Evolutionary conservation across 2,329 filamentous ascomycete species (phyloP).

Genomic region (Acrocalymma vagum): DNA sequence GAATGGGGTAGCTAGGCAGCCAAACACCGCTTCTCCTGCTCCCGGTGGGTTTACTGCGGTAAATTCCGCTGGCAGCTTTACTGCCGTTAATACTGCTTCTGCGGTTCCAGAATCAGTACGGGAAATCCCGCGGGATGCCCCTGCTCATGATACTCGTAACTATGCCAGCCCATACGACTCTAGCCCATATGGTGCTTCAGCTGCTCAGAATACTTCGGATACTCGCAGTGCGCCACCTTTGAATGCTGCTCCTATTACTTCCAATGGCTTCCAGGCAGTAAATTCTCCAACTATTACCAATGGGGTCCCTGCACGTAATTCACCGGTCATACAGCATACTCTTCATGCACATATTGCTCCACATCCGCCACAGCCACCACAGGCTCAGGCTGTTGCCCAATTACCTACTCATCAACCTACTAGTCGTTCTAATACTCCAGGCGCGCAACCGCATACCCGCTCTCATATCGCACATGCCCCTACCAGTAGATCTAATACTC

Average conservation of each 20-base stretch:
- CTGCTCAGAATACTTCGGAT: slow-evolving; percentile 18
- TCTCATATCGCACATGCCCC: slow-evolving; percentile 35
- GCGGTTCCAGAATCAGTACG: slow-evolving; percentile 17
- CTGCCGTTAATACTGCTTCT: slow-evolving; percentile 31
- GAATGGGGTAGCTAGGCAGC: slow-evolving; percentile 32
- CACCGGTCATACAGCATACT: slow-evolving; percentile 25
- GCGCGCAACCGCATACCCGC: slow-evolving; percentile 24
- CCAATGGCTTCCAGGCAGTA: slow-evolving; percentile 19
- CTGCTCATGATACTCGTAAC: slow-evolving; percentile 24
- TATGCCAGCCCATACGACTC: slow-evolving; percentile 43
- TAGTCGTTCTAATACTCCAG: slow-evolving; percentile 35
- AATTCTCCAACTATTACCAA: slow-evolving; percentile 22
- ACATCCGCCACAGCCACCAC: slow-evolving; percentile 21
- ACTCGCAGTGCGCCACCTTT: slow-evolving; percentile 22
- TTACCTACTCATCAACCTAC: slow-evolving; percentile 25
- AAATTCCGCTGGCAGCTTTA: slow-evolving; percentile 31
- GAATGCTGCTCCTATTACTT: slow-evolving; percentile 10
- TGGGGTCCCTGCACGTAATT: slow-evolving; percentile 23
- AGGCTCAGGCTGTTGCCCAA: slow-evolving; percentile 19
- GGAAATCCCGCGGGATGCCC: slow-evolving; percentile 10
- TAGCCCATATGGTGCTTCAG: slow-evolving; percentile 20
- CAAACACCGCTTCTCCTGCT: slow-evolving; percentile 13
- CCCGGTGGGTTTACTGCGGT: slow-evolving; percentile 29
- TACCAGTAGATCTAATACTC: slow-evolving; percentile 38
- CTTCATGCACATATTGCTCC: slow-evolving; percentile 28